phyloP scores from a whole-genome alignment of 1,139 yeast genomes.

The Debaryomycetaceae sp. region DNA sequence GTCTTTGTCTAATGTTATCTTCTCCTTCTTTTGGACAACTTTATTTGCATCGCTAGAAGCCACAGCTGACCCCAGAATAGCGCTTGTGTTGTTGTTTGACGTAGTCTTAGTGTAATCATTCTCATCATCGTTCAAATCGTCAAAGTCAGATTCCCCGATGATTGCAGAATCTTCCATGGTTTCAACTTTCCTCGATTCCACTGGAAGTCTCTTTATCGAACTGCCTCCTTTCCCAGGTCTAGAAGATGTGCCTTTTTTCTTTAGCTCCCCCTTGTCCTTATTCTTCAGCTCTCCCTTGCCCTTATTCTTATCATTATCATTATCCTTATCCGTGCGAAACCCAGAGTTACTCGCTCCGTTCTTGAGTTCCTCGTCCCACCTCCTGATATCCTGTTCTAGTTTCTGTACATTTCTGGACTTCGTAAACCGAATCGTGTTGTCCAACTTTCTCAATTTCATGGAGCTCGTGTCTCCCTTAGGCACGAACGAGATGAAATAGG shows the following conservation, averaged over 20 bases:
- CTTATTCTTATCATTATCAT: background rate
- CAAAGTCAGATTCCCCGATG: slow-evolving; percentile 37
- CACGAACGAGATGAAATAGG: slow-evolving; percentile 28
- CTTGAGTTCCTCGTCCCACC: slow-evolving; percentile 11
- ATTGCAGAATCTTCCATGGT: slow-evolving; percentile 20
- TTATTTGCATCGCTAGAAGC: background rate
- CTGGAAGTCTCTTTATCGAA: slow-evolving; percentile 14
- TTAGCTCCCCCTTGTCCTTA: background rate
- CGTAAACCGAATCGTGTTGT: slow-evolving; percentile 33
- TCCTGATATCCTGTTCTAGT: slow-evolving; percentile 12
- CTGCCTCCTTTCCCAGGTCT: background rate
- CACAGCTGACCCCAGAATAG: slow-evolving; percentile 1
- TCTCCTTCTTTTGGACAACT: background rate
- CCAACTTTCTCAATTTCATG: slow-evolving; percentile 23
- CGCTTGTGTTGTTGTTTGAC: background rate
- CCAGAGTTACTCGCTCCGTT: background rate
- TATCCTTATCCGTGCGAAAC: no score
- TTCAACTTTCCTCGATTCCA: slow-evolving; percentile 13
- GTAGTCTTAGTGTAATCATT: slow-evolving; percentile 1
- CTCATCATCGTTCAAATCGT: slow-evolving; percentile 25
- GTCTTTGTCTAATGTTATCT: background rate
- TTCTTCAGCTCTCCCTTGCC: background rate
- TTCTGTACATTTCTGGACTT: slow-evolving; percentile 33
- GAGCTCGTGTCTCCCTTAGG: slow-evolving; percentile 12
- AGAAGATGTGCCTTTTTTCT: background rate